A percentile compares a stretch with the other conserved stretches of the same genome.
Conservation (phyloP, 306 rosid genomes). For the Cucumis cinereus region DNA sequence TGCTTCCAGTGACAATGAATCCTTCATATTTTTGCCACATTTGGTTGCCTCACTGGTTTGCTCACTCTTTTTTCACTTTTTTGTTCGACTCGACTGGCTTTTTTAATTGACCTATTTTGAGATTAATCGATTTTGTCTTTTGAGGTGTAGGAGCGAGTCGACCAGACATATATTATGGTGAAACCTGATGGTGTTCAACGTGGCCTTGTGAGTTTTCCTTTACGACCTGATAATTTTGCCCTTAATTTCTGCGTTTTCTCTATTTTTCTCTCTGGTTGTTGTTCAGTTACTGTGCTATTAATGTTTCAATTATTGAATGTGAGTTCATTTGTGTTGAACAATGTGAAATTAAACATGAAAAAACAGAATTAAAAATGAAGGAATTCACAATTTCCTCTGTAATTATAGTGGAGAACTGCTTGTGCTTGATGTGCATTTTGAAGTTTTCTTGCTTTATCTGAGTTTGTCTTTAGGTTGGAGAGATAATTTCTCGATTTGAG, state of each 20-base stretch:
- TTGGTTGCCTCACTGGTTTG: conserved; percentile 71
- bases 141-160: conserved; percentile 64
- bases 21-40: conserved; percentile 64
- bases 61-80: not conserved
- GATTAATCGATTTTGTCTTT: conserved; percentile 1
- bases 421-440: not conserved
- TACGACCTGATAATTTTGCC: not conserved
- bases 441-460: not conserved
- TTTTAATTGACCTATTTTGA: not conserved
- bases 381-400: not conserved
- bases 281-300: not conserved
- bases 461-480: conserved; percentile 68
- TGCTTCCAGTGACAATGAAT: conserved; percentile 25
- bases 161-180: conserved; percentile 86
- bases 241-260: not conserved
- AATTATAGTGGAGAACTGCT: not conserved
- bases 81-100: not conserved
- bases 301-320: not conserved
- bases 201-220: conserved; percentile 50
- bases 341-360: not conserved
- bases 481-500: conserved; percentile 85
- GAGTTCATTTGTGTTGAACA: not conserved
- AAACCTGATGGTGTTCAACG: conserved; percentile 99
- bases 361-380: not conserved
- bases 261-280: not conserved